Percentiles rank a stretch among this genome's conserved stretches.
These are phyloP conservation scores for Kalanchoe fedtschenkoi DNA, from an alignment of 164 flowering plant genomes.

Conservation along the genomic window DNA sequence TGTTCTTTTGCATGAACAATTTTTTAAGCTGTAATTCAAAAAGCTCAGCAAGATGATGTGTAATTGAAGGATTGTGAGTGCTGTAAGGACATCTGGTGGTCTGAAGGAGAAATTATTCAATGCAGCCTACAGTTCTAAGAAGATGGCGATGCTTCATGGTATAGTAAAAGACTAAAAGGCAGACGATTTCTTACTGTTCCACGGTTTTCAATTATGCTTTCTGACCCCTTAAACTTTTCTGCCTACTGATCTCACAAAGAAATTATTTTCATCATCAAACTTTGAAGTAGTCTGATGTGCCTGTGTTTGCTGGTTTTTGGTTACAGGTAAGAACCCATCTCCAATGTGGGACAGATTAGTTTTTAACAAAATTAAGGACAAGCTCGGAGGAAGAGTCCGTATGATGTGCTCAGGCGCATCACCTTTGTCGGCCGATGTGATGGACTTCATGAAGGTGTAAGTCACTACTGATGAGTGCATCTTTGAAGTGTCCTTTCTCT, in stretches of 20 bases:
- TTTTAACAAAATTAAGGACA: constrained; percentile 83
- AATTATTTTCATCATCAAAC: not conserved
- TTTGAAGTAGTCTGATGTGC: not conserved
- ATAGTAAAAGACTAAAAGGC: constrained; percentile 11
- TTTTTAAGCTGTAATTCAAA: not conserved
- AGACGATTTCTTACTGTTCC: too few species aligned
- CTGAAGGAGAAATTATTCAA: constrained; percentile 76
- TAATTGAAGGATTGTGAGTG: constrained; percentile 59
- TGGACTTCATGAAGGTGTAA: constrained; percentile 93
- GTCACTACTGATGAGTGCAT: constrained; percentile 16
- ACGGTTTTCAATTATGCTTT: too few species aligned
- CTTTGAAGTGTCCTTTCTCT: not conserved
- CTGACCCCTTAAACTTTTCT: too few species aligned
- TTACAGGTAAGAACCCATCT: constrained; percentile 73
- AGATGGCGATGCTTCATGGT: constrained; percentile 79
- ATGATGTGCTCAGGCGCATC: constrained; percentile 86
- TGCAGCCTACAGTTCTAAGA: constrained; percentile 89
- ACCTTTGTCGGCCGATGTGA: constrained; percentile 89
- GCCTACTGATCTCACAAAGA: too few species aligned
- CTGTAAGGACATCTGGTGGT: constrained; percentile 87
- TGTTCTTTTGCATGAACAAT: not conserved
- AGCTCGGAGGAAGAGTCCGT: constrained; percentile 89
- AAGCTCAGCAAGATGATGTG: not conserved
- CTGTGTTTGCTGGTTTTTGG: not conserved
- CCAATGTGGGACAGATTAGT: constrained; percentile 96